Evolutionary conservation across 805 yeast genomes (phyloP).

Genomic region (Barnettozyma salicaria): DNA sequence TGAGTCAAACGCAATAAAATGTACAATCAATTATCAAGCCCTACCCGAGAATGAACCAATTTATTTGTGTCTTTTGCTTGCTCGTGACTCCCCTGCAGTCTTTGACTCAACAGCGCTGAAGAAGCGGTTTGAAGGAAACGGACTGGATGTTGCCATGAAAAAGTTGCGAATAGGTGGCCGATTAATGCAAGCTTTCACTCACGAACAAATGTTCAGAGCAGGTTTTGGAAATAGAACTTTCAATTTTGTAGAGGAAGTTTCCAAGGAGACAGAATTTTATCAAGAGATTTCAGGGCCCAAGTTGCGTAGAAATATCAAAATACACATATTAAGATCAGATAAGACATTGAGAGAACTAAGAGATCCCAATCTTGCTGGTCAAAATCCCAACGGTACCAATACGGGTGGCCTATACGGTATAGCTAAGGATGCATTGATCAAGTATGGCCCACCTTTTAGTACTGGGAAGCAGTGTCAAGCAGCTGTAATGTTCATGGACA

Average conservation of each 20-base stretch:
- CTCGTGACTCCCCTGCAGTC: slow-evolving; percentile 61
- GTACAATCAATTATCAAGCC: slow-evolving; percentile 47
- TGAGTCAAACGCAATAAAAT: slow-evolving; percentile 10
- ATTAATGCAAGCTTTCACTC: slow-evolving; percentile 86
- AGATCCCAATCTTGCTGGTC: slow-evolving; percentile 82
- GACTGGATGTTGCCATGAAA: slow-evolving; percentile 59
- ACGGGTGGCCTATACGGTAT: slow-evolving; percentile 73
- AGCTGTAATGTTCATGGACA: slow-evolving; percentile 79
- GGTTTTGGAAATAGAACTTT: slow-evolving; percentile 79
- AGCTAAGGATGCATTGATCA: slow-evolving; percentile 66
- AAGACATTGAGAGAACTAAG: slow-evolving; percentile 65
- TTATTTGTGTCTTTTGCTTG: slow-evolving; percentile 74
- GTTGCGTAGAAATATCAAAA: slow-evolving; percentile 57
- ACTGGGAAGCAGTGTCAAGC: slow-evolving; percentile 54
- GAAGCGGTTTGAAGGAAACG: slow-evolving; percentile 50
- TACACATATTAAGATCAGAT: slow-evolving; percentile 70
- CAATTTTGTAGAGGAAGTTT: slow-evolving; percentile 63
- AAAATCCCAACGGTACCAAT: slow-evolving; percentile 63
- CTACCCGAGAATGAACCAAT: slow-evolving; percentile 62
- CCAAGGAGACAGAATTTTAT: slow-evolving; percentile 45
- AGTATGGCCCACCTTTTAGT: slow-evolving; percentile 48
- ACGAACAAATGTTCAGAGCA: slow-evolving; percentile 76
- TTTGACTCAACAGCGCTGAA: slow-evolving; percentile 65
- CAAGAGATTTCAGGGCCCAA: slow-evolving; percentile 32
- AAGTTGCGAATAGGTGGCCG: slow-evolving; percentile 80